Conservation (phyloP, 768 basidiomycete species). For the Pleurotus giganteus region DNA sequence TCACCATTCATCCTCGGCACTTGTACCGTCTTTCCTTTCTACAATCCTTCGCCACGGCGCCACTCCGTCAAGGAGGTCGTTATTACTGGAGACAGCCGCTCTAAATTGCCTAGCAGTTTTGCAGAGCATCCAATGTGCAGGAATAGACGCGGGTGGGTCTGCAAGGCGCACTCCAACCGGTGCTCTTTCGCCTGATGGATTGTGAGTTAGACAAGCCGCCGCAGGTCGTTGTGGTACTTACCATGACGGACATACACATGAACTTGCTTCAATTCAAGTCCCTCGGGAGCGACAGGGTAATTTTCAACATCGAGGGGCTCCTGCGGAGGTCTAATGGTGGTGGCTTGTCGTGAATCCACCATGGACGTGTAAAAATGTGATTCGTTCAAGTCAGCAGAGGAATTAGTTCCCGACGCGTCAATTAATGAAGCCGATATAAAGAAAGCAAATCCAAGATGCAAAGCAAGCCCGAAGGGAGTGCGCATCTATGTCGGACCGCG, state of each 20-base stretch:
- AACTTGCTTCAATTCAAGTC: constrained; percentile 63
- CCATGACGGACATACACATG: constrained; percentile 77
- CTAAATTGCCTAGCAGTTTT: constrained; percentile 49
- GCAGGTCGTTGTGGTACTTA: constrained; percentile 29
- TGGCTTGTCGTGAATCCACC: constrained; percentile 11
- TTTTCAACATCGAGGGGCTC: constrained; percentile 54
- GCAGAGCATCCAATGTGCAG: constrained; percentile 70
- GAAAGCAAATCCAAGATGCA: background rate
- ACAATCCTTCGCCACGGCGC: constrained; percentile 45
- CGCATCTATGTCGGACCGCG: background rate
- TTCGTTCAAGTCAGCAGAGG: background rate
- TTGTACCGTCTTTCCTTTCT: constrained; percentile 55
- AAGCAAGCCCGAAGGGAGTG: background rate
- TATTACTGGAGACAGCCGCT: constrained; percentile 37
- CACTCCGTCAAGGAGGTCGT: constrained; percentile 22
- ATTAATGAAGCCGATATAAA: background rate
- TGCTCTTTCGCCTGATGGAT: constrained; percentile 64
- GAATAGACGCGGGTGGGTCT: constrained; percentile 60
- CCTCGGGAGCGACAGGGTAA: constrained; percentile 57
- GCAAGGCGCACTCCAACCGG: constrained; percentile 70
- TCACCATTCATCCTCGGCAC: constrained; percentile 63
- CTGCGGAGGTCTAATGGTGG: constrained; percentile 32
- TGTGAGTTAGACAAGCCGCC: background rate
- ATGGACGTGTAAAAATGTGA: background rate
- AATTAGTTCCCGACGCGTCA: background rate